Evolutionary conservation across 345 rosid species (phyloP).

Genomic region (Chamaenerion angustifolium): DNA sequence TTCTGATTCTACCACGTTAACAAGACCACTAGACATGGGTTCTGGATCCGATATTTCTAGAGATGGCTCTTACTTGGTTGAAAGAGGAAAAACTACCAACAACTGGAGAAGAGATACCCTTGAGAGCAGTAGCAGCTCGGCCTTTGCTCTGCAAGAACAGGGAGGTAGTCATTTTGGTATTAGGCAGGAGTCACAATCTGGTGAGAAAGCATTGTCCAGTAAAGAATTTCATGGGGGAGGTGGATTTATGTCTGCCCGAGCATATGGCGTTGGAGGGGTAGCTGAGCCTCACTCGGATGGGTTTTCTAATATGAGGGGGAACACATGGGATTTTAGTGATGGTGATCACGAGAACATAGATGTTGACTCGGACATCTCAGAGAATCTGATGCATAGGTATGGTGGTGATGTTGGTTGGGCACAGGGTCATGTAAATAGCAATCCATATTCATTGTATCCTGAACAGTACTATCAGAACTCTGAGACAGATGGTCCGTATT

Average conservation of each 20-base stretch:
- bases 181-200: conserved; percentile 31
- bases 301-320: conserved; percentile 28
- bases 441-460: conserved; percentile 39
- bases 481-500: conserved; percentile 53
- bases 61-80: conserved; percentile 42
- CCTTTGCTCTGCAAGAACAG: conserved; percentile 30
- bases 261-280: conserved; percentile 39
- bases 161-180: conserved; percentile 43
- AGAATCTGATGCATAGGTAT: conserved; percentile 46
- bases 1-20: conserved; percentile 47
- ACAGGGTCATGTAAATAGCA: conserved; percentile 32
- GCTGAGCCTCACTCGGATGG: conserved; percentile 46
- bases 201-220: conserved; percentile 35
- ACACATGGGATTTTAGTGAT: conserved; percentile 63
- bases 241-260: conserved; percentile 32
- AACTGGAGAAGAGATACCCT: conserved; percentile 69
- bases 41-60: conserved; percentile 34
- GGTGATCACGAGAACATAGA: conserved; percentile 53
- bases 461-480: conserved; percentile 47
- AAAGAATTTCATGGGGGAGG: conserved; percentile 52
- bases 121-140: conserved; percentile 42
- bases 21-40: conserved; percentile 39
- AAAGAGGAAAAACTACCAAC: conserved; percentile 39
- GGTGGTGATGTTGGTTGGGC: conserved; percentile 66
- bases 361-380: conserved; percentile 56